These are phyloP conservation scores for Cordyceps pruinosa DNA, from an alignment of 2,329 filamentous ascomycete genomes.

Conservation along the genomic window DNA sequence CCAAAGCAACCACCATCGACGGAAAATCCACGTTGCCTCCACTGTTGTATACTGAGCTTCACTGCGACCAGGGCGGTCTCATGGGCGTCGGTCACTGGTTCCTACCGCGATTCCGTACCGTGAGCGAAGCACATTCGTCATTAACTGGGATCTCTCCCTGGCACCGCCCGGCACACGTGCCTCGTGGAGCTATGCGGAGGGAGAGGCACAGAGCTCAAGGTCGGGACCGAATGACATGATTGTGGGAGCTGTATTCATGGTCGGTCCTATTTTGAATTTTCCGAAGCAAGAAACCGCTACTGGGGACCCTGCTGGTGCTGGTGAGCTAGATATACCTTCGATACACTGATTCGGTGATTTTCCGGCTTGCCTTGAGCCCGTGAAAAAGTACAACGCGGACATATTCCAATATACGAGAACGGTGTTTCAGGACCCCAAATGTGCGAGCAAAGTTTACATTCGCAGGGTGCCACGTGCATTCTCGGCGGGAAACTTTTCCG, in stretches of 20 bases:
- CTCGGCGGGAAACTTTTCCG: not conserved
- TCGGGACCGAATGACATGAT: not conserved
- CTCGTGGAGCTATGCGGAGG: not conserved
- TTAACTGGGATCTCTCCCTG: not conserved
- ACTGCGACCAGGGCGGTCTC: not conserved
- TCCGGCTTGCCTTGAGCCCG: not conserved
- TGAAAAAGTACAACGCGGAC: not conserved
- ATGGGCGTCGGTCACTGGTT: not conserved
- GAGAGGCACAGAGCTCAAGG: not conserved
- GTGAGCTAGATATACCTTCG: too few relatives aligned
- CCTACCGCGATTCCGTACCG: not conserved
- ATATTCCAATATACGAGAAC: not conserved
- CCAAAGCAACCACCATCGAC: too few relatives aligned
- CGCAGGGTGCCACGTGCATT: not conserved
- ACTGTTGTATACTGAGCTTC: not conserved
- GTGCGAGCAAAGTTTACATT: not conserved
- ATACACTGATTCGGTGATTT: not conserved
- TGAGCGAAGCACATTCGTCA: not conserved
- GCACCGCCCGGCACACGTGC: not conserved
- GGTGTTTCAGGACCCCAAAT: not conserved
- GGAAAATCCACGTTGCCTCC: too few relatives aligned
- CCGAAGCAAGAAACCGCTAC: too few relatives aligned
- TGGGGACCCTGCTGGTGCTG: too few relatives aligned
- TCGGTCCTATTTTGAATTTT: not conserved
- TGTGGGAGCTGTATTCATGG: not conserved